phyloP scores from a whole-genome alignment of 306 rosid genomes.

The Malus asiatica region DNA sequence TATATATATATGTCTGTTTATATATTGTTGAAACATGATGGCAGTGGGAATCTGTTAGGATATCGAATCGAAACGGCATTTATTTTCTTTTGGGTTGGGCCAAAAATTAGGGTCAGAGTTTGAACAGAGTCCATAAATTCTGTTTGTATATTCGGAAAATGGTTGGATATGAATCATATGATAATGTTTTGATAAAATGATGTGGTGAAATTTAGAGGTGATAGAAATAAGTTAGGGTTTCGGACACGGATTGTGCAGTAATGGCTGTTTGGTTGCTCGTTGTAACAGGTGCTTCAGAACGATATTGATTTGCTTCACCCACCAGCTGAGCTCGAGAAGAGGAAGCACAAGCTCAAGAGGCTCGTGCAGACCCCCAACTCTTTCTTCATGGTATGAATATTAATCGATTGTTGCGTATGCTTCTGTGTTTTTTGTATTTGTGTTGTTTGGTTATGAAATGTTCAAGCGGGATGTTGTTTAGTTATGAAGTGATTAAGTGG shows the following conservation, averaged over 20 bases:
- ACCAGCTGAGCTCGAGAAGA: constrained; percentile 52
- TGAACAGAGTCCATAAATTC: not conserved
- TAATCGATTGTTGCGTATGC: not conserved
- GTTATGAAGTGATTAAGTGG: not conserved
- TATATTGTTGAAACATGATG: not conserved
- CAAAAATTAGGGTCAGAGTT: not conserved
- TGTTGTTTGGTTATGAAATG: not conserved
- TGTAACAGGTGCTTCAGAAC: constrained; percentile 44
- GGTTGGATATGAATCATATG: not conserved
- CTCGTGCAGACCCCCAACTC: constrained; percentile 57
- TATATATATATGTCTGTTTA: not conserved
- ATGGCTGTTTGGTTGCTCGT: not conserved
- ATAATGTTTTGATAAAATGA: not conserved
- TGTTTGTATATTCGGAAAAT: not conserved
- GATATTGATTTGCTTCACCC: constrained; percentile 56
- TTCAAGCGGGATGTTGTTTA: not conserved
- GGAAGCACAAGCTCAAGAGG: constrained; percentile 61
- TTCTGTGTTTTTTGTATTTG: not conserved
- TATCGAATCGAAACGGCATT: not conserved
- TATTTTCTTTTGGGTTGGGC: not conserved
- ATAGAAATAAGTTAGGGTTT: not conserved
- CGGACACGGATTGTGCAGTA: not conserved
- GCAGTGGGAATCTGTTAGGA: not conserved
- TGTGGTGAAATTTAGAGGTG: not conserved
- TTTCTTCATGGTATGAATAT: constrained; percentile 39